Conservation (phyloP, 176 grass and related monocot species). For the Carex myosuroides region DNA sequence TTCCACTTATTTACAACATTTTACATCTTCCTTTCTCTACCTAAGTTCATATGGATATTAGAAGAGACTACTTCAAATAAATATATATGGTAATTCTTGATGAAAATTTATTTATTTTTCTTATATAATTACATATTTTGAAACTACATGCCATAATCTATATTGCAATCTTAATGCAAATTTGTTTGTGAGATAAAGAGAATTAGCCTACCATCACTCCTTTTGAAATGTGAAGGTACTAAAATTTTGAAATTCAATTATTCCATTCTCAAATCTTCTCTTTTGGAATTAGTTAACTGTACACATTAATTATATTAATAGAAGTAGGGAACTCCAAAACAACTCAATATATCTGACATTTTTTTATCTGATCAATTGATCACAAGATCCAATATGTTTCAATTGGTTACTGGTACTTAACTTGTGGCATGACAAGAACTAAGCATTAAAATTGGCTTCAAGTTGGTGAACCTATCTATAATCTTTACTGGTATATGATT, state of each 20-base stretch:
- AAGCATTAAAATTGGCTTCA: background rate
- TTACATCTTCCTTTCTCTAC: background rate
- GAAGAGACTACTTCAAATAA: background rate
- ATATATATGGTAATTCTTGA: background rate
- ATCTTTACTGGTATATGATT: background rate
- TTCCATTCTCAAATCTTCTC: background rate
- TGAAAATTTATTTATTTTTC: background rate
- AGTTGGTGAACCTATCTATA: slow-evolving; percentile 1
- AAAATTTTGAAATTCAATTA: background rate
- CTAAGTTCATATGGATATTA: background rate
- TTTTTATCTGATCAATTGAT: background rate
- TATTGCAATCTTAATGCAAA: background rate
- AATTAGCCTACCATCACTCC: background rate
- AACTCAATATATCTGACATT: background rate
- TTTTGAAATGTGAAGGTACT: background rate
- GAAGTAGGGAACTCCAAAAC: background rate
- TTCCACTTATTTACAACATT: background rate
- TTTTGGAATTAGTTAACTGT: background rate
- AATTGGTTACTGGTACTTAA: background rate
- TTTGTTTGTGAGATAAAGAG: background rate
- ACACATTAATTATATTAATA: background rate
- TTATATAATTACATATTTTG: background rate
- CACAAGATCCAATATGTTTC: background rate
- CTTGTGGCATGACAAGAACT: background rate
- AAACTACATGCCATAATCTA: background rate